Conservation (phyloP, 2,329 filamentous ascomycete genomes). For the Neopestalotiopsis sp. region DNA sequence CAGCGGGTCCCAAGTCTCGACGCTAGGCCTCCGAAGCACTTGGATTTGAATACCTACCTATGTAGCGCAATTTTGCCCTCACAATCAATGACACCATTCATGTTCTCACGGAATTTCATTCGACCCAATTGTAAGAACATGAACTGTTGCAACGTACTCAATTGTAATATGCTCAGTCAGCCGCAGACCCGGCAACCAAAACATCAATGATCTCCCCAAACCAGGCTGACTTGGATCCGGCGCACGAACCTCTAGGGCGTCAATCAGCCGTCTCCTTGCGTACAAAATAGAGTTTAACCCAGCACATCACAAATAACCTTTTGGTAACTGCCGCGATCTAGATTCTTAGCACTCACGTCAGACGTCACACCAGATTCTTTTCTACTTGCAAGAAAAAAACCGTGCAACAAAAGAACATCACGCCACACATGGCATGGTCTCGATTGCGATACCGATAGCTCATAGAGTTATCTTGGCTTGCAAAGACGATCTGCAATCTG, state of each 20-base stretch:
- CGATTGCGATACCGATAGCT: background rate
- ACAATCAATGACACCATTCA: no score
- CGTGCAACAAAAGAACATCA: background rate
- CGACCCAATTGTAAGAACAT: no score
- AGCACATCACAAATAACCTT: background rate
- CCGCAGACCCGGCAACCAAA: no score
- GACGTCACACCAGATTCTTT: background rate
- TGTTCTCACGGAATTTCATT: no score
- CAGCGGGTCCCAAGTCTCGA: background rate
- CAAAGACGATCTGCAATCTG: constrained; percentile 1
- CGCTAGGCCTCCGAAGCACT: background rate
- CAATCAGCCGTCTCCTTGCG: background rate
- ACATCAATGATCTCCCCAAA: no score
- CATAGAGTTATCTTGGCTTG: background rate
- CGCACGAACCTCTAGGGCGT: background rate
- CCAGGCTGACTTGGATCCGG: no score
- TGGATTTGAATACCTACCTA: no score
- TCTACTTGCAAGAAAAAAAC: background rate
- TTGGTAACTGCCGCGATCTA: background rate
- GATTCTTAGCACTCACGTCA: background rate
- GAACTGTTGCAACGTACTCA: no score
- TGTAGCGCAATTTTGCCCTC: no score
- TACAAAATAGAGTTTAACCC: background rate
- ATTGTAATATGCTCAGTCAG: no score
- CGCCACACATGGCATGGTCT: background rate